phyloP scores from a whole-genome alignment of 2,329 filamentous ascomycete species.

The Stagonosporopsis cucurbitacearum region DNA sequence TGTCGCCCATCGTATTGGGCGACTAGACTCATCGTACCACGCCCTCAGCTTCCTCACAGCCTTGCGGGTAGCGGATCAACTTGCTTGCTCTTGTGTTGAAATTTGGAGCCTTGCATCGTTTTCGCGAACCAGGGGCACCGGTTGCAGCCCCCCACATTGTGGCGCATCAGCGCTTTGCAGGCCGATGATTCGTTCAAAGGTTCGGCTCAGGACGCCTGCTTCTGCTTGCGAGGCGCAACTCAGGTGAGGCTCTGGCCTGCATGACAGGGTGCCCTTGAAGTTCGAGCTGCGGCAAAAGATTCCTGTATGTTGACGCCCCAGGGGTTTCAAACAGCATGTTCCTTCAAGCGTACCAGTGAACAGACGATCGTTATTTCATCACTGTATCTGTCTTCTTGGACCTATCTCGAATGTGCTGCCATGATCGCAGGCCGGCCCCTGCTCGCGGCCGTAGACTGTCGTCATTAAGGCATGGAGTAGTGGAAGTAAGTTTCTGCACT shows the following conservation, averaged over 20 bases:
- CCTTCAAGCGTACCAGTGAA: background rate
- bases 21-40: slow-evolving; percentile 30
- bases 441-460: slow-evolving; percentile 1
- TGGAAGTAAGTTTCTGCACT: slow-evolving; percentile 1
- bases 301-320: background rate
- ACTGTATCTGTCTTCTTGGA: background rate
- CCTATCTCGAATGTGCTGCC: slow-evolving; percentile 12
- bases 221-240: slow-evolving; percentile 9
- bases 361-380: slow-evolving; percentile 10
- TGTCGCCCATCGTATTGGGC: slow-evolving; percentile 36
- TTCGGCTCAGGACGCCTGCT: slow-evolving; percentile 34
- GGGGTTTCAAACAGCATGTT: background rate
- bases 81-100: slow-evolving; percentile 31
- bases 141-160: slow-evolving; percentile 10
- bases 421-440: slow-evolving; percentile 13
- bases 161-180: slow-evolving; percentile 11
- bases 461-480: slow-evolving; percentile 5
- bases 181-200: slow-evolving; percentile 31
- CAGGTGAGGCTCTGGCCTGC: slow-evolving; percentile 15
- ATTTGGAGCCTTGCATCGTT: slow-evolving; percentile 18
- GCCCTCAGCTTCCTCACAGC: slow-evolving; percentile 17
- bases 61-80: slow-evolving; percentile 26
- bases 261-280: slow-evolving; percentile 6
- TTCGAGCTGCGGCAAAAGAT: background rate
- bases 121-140: slow-evolving; percentile 18